A percentile compares a stretch with the other conserved stretches of the same genome.
Evolutionary conservation across 225 moss, liverwort and hornwort genomes (phyloP).

Genomic region (Pleurozium schreberi): DNA sequence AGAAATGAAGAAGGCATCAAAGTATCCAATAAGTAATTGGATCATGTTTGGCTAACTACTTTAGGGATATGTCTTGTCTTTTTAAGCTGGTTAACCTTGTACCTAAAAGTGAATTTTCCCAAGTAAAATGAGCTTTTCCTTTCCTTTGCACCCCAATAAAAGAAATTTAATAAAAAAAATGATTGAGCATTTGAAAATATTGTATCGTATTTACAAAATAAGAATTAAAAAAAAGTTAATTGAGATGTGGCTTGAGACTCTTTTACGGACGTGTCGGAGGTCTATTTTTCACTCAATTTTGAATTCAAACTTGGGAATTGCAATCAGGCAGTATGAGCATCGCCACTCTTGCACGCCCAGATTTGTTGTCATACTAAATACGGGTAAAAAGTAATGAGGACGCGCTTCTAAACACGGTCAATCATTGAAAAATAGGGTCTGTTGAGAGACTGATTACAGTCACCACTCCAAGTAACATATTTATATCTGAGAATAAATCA

Average conservation of each 20-base stretch:
- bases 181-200: not conserved
- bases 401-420: not conserved
- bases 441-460: not conserved
- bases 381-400: not conserved
- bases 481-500: not conserved
- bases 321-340: not conserved
- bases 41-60: not conserved
- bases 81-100: not conserved
- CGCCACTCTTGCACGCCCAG: not conserved
- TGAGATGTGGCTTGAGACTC: not conserved
- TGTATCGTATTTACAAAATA: not conserved
- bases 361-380: not conserved
- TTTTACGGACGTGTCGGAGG: not conserved
- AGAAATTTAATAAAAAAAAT: not conserved
- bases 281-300: not conserved
- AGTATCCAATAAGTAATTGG: not conserved
- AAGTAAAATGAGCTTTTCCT: not conserved
- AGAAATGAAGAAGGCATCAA: not conserved
- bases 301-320: not conserved
- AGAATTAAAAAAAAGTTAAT: too few relatives aligned
- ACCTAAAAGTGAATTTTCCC: fast-evolving
- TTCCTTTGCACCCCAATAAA: not conserved
- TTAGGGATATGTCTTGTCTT: too few relatives aligned
- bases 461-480: not conserved
- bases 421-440: not conserved